Conservation (phyloP, 1,284 basidiomycete species). For the Sphaerobolus stellatus region DNA sequence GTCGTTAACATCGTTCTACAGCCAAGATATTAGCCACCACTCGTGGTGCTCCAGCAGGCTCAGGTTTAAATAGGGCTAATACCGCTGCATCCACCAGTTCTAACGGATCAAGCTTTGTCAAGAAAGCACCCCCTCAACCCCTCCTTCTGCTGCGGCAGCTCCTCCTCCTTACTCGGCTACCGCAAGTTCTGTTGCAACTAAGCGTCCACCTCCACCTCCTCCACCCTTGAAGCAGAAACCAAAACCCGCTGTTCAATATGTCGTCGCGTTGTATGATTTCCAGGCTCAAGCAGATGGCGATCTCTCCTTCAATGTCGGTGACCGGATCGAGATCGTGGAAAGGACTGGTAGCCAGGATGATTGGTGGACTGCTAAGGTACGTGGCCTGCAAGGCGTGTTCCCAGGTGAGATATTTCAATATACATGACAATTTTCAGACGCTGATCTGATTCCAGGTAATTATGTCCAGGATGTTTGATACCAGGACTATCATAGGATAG, state of each 20-base stretch:
- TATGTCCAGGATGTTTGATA: conserved; percentile 22
- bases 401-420: conserved; percentile 61
- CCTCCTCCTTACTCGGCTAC: conserved; percentile 53
- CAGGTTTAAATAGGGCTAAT: conserved; percentile 35
- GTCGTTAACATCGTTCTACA: conserved; percentile 3
- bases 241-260: conserved; percentile 67
- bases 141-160: conserved; percentile 35
- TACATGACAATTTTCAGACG: not conserved
- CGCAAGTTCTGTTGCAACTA: conserved; percentile 47
- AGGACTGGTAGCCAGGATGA: conserved; percentile 85
- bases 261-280: conserved; percentile 95
- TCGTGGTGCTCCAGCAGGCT: not conserved
- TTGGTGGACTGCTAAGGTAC: conserved; percentile 96
- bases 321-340: conserved; percentile 90
- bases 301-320: conserved; percentile 88
- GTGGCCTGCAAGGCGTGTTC: conserved; percentile 89
- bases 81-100: conserved; percentile 34
- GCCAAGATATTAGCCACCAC: conserved; percentile 22
- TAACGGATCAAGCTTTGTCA: conserved; percentile 41
- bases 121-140: conserved; percentile 47
- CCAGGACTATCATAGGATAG: too few species aligned
- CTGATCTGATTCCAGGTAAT: conserved; percentile 16
- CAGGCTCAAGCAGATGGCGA: conserved; percentile 92
- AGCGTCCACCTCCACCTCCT: conserved; percentile 80
- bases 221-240: conserved; percentile 77